Evolutionary conservation across 164 flowering plant species (phyloP), one percentile per base, ranked within the genome.

Genomic region (Piper longum): DNA sequence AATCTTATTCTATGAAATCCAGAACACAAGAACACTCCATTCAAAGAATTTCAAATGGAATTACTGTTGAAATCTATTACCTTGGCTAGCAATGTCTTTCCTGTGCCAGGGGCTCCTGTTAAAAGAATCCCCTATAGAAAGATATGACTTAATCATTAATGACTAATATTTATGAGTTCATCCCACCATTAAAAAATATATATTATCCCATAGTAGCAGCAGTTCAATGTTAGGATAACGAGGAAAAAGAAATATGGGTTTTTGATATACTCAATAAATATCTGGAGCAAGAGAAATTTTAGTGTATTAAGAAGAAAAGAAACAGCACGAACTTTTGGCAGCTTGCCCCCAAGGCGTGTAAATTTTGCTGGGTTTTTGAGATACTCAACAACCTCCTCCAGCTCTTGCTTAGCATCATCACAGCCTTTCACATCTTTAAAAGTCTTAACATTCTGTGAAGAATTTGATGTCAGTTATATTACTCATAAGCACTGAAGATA

Each of bases 331-430:
- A 93, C 99, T 95, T 95, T 95, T 40, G 99, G 99, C 72, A 95
- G 71, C 80, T 91, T 95, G 44, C 99, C 99, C 57, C 97, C 99
- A 56, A 95, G 86, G 57, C 96, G 92, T 65, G 97, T 91, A 73
- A 95, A 95, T 73, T 91, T 91, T 43, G 83, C 1, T 64, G 99
- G 99, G 71, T 91, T 89, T 71, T 82, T 91, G 12, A 95, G 87
- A 73, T 91, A 95, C 77, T 95, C 96, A 51, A 95, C 99, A 19
- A 95, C 97, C 75, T 91, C 99, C 80, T 89, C 97, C 63, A 95
- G 97, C 77, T 95, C 99, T 80, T 89, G 95, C 69, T 95, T 95
- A 63, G 99, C 99, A 85, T 95, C 97, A 81, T 95, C 99, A 82
- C 99, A 95, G 52, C 99, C 99, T 81, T 89, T 91, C 61, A 95